Evolutionary conservation across 1,284 basidiomycete species (phyloP).

Genomic region (Austroboletus niveus): DNA sequence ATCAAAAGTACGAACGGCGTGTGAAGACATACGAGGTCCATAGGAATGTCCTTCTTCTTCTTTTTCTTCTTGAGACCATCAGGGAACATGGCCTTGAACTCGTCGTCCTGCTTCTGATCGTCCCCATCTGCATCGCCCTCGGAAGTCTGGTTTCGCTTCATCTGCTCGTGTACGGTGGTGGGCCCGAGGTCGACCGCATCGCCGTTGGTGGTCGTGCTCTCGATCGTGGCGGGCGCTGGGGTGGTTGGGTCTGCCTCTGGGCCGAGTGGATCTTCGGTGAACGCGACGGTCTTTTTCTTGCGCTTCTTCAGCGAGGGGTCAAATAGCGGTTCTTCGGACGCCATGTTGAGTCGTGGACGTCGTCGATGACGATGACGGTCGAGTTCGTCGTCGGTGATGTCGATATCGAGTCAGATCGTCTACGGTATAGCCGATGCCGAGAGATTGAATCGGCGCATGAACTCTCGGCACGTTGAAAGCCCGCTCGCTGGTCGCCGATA

Average conservation of each 20-base stretch:
- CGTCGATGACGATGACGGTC: conserved; percentile 16
- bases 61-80: conserved; percentile 91
- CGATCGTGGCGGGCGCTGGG: conserved; percentile 68
- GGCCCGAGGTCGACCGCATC: conserved; percentile 73
- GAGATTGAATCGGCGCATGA: conserved; percentile 21
- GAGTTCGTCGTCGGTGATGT: conserved; percentile 15
- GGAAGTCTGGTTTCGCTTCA: conserved; percentile 48
- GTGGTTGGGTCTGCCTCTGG: conserved; percentile 78
- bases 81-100: conserved; percentile 76
- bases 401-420: neutral
- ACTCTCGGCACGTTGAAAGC: conserved; percentile 19
- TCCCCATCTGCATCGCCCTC: conserved; percentile 35
- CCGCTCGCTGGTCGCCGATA: conserved; percentile 37
- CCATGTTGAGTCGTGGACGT: conserved; percentile 36
- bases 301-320: conserved; percentile 82
- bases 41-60: conserved; percentile 86
- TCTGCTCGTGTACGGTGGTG: conserved; percentile 70
- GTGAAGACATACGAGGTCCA: conserved; percentile 66
- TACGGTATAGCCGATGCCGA: conserved; percentile 20
- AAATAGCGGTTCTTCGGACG: conserved; percentile 74
- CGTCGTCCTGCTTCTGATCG: conserved; percentile 62
- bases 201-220: conserved; percentile 62
- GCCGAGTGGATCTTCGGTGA: conserved; percentile 80
- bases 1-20: neutral
- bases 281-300: conserved; percentile 84